These are phyloP conservation scores for Darksidea phi DNA, from an alignment of 495 filamentous ascomycete genomes.

Conservation along the genomic window DNA sequence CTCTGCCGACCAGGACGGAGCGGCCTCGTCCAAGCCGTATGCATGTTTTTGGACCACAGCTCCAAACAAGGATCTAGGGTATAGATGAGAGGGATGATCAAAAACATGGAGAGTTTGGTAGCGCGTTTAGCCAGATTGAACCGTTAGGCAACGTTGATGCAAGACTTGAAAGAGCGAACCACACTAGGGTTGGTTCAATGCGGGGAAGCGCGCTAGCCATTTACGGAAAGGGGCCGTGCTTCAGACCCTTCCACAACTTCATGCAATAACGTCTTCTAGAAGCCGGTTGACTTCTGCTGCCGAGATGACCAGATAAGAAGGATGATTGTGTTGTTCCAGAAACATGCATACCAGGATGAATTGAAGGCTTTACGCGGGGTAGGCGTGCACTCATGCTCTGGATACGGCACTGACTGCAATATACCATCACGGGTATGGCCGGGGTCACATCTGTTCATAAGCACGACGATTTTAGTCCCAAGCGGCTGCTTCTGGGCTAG, in stretches of 20 bases:
- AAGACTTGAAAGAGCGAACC: slow-evolving; percentile 16
- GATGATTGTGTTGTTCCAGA: slow-evolving; percentile 19
- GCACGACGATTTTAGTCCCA: not conserved
- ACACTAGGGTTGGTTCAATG: slow-evolving; percentile 2
- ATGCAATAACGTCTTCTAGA: slow-evolving; percentile 22
- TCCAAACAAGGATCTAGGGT: not conserved
- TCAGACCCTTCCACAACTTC: slow-evolving; percentile 4
- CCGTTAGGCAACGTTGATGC: slow-evolving; percentile 13
- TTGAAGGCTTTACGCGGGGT: not conserved
- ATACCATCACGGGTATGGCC: not conserved
- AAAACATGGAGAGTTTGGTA: slow-evolving; percentile 18
- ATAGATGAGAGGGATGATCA: slow-evolving; percentile 14
- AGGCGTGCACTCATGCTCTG: slow-evolving; percentile 22
- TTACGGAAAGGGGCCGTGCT: slow-evolving; percentile 8
- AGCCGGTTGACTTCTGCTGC: not conserved
- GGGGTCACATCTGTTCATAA: not conserved
- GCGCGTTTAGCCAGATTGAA: slow-evolving; percentile 25
- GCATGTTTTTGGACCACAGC: not conserved
- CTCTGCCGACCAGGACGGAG: too few relatives aligned
- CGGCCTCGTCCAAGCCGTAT: not conserved
- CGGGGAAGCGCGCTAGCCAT: slow-evolving; percentile 24
- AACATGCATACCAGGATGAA: slow-evolving; percentile 16
- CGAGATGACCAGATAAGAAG: slow-evolving; percentile 1
- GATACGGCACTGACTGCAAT: slow-evolving; percentile 11
- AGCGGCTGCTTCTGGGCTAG: too few relatives aligned